phyloP scores from a whole-genome alignment of 495 filamentous ascomycete species.

The Haplographium delicatum region DNA sequence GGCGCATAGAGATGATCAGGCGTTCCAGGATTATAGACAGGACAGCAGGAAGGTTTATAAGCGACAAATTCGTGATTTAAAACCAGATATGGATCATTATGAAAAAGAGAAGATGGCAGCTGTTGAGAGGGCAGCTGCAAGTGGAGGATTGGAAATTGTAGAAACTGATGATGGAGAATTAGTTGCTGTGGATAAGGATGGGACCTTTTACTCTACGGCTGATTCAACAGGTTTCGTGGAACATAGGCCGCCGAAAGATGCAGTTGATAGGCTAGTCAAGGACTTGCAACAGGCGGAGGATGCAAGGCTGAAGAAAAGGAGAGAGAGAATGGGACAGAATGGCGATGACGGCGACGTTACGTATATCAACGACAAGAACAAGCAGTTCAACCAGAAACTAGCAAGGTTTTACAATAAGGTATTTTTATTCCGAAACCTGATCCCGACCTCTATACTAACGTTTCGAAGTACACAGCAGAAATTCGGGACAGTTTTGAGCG shows the following conservation, averaged over 20 bases:
- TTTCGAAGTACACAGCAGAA: conserved; percentile 76
- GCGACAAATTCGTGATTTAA: conserved; percentile 71
- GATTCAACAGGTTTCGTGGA: conserved; percentile 76
- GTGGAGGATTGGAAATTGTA: conserved; percentile 81
- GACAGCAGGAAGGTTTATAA: conserved; percentile 92
- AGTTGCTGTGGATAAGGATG: conserved; percentile 85
- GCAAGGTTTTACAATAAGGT: conserved; percentile 93
- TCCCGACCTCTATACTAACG: conserved; percentile 28
- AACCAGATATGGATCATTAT: conserved; percentile 70
- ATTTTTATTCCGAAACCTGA: conserved; percentile 22
- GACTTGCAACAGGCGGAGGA: conserved; percentile 90
- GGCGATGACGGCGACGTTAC: conserved; percentile 83
- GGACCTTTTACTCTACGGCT: conserved; percentile 81
- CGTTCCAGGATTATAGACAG: conserved; percentile 84
- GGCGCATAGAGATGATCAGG: conserved; percentile 73
- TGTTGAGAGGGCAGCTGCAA: conserved; percentile 74
- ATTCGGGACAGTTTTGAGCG: conserved; percentile 98
- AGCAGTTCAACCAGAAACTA: conserved; percentile 98
- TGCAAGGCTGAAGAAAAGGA: conserved; percentile 73
- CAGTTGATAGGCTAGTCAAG: conserved; percentile 82
- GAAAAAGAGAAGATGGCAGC: conserved; percentile 78
- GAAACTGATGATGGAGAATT: conserved; percentile 93
- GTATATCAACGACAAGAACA: conserved; percentile 99
- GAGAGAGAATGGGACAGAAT: conserved; percentile 68
- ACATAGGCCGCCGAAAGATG: conserved; percentile 82